Conservation (phyloP, 2,329 filamentous ascomycete genomes). For the Berkeleyomyces basicola region DNA sequence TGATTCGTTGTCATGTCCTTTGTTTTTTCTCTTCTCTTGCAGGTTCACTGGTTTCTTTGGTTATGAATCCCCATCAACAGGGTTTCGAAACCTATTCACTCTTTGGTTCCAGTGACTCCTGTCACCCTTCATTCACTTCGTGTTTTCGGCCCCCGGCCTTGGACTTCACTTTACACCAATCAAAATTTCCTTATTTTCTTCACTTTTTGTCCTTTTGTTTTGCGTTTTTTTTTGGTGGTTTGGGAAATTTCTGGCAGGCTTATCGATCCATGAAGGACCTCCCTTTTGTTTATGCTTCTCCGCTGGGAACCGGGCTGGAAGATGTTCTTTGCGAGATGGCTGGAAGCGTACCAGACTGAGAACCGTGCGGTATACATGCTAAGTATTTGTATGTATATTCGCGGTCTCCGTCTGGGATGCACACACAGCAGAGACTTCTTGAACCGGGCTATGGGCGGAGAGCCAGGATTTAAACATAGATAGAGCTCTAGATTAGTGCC, state of each 20-base stretch:
- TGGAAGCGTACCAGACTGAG: not conserved
- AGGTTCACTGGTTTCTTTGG: not conserved
- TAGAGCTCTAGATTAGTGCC: conserved; percentile 1
- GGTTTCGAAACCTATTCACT: not conserved
- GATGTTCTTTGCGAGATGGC: not conserved
- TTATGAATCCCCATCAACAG: not conserved
- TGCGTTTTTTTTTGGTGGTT: not conserved
- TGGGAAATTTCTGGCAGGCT: not conserved
- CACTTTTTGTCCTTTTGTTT: not conserved
- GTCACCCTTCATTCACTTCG: conserved; percentile 4
- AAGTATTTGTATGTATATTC: no score
- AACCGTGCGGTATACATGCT: no score
- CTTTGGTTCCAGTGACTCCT: not conserved
- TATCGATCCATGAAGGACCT: not conserved
- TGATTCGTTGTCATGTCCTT: not conserved
- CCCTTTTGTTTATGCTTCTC: conserved; percentile 1
- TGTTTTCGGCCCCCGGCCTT: not conserved
- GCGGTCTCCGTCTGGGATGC: not conserved
- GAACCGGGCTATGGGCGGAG: not conserved
- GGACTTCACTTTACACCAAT: not conserved
- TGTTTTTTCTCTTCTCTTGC: not conserved
- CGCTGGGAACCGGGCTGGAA: not conserved
- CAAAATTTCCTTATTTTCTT: not conserved
- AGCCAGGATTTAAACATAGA: not conserved
- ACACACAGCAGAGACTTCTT: not conserved